A percentile compares a stretch with the other conserved stretches of the same genome.
Conservation (phyloP, 805 yeast genomes). For the Kazachstania africana region DNA sequence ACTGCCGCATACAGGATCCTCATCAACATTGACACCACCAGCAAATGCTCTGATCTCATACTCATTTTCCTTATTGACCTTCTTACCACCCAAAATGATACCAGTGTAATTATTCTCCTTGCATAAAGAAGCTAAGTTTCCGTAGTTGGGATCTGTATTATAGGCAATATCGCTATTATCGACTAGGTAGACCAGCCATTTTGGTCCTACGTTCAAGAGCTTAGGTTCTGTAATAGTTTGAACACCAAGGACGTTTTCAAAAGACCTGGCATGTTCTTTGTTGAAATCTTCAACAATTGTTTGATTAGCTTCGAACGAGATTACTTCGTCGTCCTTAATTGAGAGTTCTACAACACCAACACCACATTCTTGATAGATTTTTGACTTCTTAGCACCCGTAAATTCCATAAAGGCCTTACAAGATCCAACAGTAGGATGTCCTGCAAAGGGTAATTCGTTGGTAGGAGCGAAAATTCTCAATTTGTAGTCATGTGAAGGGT, state of each 20-base stretch:
- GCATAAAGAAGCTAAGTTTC: constrained; percentile 13
- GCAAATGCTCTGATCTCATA: constrained; percentile 37
- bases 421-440: constrained; percentile 52
- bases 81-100: constrained; percentile 29
- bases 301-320: constrained; percentile 22
- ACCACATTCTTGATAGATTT: constrained; percentile 33
- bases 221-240: constrained; percentile 15
- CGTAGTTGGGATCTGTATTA: constrained; percentile 25
- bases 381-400: constrained; percentile 18
- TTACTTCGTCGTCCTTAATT: constrained; percentile 11
- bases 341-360: constrained; percentile 32
- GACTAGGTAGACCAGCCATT: constrained; percentile 33
- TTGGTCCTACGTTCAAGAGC: constrained; percentile 34
- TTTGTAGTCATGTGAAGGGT: constrained; percentile 32
- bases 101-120: constrained; percentile 23
- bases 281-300: constrained; percentile 10
- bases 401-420: constrained; percentile 35
- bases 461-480: constrained; percentile 39
- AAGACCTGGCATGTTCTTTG: constrained; percentile 4
- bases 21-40: constrained; percentile 27
- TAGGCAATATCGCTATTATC: constrained; percentile 25
- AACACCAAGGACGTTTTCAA: constrained; percentile 6
- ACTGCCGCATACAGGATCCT: constrained; percentile 47
- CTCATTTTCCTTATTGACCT: constrained; percentile 13
- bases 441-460: constrained; percentile 47